These are phyloP conservation scores for Rutidosis leptorrhynchoides DNA, from an alignment of 129 eudicot genomes.

Conservation along the genomic window DNA sequence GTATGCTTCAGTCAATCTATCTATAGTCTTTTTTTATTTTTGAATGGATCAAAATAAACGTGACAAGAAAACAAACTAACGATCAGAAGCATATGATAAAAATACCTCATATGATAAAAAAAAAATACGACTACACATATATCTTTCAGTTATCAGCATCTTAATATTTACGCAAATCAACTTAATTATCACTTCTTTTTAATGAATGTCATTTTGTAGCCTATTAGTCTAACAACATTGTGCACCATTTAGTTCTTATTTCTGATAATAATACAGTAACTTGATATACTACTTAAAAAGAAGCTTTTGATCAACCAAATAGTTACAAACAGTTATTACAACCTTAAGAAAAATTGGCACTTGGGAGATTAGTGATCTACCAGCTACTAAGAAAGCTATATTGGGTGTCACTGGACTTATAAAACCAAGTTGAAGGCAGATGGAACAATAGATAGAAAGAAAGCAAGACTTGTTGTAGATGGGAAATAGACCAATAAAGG, in stretches of 20 bases:
- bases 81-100: background rate
- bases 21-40: background rate
- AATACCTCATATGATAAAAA: background rate
- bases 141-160: background rate
- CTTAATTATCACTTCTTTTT: background rate
- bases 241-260: background rate
- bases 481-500: no score
- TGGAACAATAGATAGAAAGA: no score
- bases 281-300: background rate
- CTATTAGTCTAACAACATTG: background rate
- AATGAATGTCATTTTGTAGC: background rate
- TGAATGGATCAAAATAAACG: background rate
- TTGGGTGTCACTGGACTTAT: no score
- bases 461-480: no score
- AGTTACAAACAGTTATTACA: no score
- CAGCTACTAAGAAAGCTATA: no score
- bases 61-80: background rate
- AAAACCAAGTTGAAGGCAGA: no score
- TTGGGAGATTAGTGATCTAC: no score
- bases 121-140: background rate
- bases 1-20: background rate
- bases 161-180: background rate
- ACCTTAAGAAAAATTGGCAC: no score
- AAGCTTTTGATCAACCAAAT: background rate
- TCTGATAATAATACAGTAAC: background rate